A percentile compares a stretch with the other conserved stretches of the same genome.
phyloP scores from a whole-genome alignment of 768 basidiomycete species.

The Boletus rufocinnamomeus region DNA sequence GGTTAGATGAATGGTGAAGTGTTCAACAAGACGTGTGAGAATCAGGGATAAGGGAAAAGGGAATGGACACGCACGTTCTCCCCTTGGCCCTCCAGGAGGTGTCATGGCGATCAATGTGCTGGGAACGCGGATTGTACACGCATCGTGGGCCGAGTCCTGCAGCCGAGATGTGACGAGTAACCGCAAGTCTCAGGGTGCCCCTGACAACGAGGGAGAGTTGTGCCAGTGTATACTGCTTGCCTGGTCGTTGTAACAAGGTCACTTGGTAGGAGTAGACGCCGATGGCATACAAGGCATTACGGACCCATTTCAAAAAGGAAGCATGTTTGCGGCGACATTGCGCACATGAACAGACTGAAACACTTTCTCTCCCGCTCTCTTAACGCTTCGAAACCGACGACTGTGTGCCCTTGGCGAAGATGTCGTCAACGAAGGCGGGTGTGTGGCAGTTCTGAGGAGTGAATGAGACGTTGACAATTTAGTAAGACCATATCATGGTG shows the following conservation, averaged over 20 bases:
- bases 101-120: neutral
- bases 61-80: neutral
- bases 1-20: neutral
- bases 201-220: neutral
- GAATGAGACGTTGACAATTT: neutral
- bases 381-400: no score
- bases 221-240: neutral
- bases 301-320: neutral
- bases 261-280: neutral
- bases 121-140: neutral
- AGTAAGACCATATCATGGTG: neutral
- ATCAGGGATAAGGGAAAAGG: neutral
- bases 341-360: no score
- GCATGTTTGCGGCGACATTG: neutral
- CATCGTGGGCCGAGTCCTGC: neutral
- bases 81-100: neutral
- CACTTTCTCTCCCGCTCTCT: neutral
- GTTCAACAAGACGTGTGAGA: neutral
- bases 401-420: neutral
- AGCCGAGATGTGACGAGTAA: neutral
- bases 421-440: neutral
- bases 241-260: neutral
- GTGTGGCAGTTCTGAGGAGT: neutral
- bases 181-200: neutral
- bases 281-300: neutral